A percentile compares a stretch with the other conserved stretches of the same genome.
Conservation (phyloP, 2,329 filamentous ascomycete species). For the Teratosphaeria epicoccoides region DNA sequence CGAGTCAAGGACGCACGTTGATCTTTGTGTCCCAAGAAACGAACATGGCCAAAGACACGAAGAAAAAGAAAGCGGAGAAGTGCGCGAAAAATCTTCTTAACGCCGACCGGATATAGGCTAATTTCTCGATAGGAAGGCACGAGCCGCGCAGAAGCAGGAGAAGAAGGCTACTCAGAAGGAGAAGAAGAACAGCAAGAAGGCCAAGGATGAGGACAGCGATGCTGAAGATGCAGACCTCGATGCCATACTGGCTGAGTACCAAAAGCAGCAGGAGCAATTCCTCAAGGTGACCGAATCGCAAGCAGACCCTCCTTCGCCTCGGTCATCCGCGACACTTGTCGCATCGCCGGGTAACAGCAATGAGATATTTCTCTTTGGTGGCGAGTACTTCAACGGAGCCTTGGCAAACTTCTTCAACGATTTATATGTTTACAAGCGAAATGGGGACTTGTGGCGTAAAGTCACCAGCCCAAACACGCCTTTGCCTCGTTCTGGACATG, state of each 20-base stretch:
- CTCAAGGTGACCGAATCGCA: slow-evolving; percentile 81
- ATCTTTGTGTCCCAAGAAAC: neutral
- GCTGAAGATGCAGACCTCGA: slow-evolving; percentile 89
- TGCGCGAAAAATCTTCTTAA: neutral
- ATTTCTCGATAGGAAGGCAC: slow-evolving; percentile 11
- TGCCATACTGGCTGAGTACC: slow-evolving; percentile 84
- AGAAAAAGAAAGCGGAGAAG: slow-evolving; percentile 24
- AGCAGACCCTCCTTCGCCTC: slow-evolving; percentile 61
- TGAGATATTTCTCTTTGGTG: slow-evolving; percentile 83
- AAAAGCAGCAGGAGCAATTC: slow-evolving; percentile 82
- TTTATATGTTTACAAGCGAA: slow-evolving; percentile 60
- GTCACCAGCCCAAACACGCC: slow-evolving; percentile 88
- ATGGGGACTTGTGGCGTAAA: slow-evolving; percentile 79
- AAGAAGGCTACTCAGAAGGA: slow-evolving; percentile 63
- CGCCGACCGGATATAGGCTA: neutral
- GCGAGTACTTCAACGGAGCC: slow-evolving; percentile 90
- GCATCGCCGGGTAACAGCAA: slow-evolving; percentile 78
- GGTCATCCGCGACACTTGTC: slow-evolving; percentile 70
- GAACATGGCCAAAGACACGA: slow-evolving; percentile 44
- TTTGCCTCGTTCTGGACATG: slow-evolving; percentile 81
- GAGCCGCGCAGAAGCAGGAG: slow-evolving; percentile 40
- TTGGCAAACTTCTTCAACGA: slow-evolving; percentile 64
- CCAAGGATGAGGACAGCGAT: slow-evolving; percentile 79
- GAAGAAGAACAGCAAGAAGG: slow-evolving; percentile 61
- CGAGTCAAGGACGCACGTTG: neutral